phyloP scores from a whole-genome alignment of 2,329 filamentous ascomycete species.

The Emmonsiellopsis sp. region DNA sequence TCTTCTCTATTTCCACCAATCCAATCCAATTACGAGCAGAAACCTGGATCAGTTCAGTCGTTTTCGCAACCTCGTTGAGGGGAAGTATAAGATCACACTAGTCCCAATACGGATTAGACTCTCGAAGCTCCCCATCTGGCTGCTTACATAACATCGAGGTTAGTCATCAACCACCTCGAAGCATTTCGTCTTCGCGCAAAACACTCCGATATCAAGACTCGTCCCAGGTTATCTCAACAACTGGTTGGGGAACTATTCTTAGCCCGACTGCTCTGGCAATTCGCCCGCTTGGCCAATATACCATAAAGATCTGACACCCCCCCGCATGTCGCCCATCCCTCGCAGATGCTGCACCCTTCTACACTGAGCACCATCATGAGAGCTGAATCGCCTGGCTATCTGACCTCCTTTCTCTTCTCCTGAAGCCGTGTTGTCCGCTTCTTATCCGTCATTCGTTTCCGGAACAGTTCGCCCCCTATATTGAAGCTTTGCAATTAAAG shows the following conservation, averaged over 20 bases:
- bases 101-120: not conserved
- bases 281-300: too few species aligned
- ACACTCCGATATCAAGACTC: too few species aligned
- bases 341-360: not conserved
- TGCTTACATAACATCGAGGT: not conserved
- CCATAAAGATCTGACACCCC: not conserved
- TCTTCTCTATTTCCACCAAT: too few species aligned
- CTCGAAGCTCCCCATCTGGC: not conserved
- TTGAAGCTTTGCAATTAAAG: not conserved
- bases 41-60: too few species aligned
- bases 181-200: too few species aligned
- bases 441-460: not conserved
- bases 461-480: conserved; percentile 4
- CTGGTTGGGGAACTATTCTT: too few species aligned
- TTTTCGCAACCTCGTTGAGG: too few species aligned
- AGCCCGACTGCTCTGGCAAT: too few species aligned
- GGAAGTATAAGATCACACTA: not conserved
- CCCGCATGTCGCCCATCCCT: not conserved
- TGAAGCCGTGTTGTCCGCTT: not conserved
- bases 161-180: not conserved
- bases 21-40: too few species aligned
- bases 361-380: conserved; percentile 1
- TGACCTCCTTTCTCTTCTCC: conserved; percentile 1
- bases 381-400: conserved; percentile 3
- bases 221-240: too few species aligned